A percentile compares a stretch with the other conserved stretches of the same genome.
phyloP scores from a whole-genome alignment of 176 grass and related monocot genomes.

The Carex scoparia region DNA sequence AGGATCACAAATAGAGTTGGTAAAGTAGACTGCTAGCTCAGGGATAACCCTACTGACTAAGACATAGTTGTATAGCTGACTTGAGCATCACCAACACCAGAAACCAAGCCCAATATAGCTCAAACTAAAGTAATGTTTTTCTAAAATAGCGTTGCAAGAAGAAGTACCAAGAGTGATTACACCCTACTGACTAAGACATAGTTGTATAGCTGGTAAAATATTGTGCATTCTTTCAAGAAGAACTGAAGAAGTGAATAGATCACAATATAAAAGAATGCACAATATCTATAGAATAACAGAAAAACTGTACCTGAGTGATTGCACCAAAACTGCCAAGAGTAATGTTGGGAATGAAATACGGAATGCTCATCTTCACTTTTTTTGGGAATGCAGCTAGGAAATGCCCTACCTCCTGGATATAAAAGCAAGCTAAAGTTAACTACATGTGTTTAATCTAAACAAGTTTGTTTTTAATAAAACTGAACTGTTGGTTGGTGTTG shows the following conservation, averaged over 20 bases:
- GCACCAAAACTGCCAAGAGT: slow-evolving; percentile 89
- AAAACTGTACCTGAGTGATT: slow-evolving; percentile 74
- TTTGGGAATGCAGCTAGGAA: slow-evolving; percentile 84
- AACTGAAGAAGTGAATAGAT: background rate
- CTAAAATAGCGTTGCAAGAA: background rate
- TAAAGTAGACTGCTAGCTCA: background rate
- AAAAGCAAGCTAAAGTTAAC: background rate
- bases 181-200: too few species aligned
- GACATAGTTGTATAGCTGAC: background rate
- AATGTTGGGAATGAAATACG: slow-evolving; percentile 95
- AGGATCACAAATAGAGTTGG: background rate
- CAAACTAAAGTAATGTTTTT: background rate
- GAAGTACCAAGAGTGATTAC: background rate
- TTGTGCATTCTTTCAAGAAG: background rate
- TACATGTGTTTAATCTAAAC: background rate
- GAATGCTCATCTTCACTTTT: slow-evolving; percentile 83
- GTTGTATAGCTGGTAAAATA: too few species aligned
- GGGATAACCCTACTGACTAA: background rate
- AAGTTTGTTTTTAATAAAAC: background rate
- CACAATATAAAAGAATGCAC: background rate
- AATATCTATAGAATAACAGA: background rate
- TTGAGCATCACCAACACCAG: background rate
- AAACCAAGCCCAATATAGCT: background rate
- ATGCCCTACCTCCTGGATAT: slow-evolving; percentile 80
- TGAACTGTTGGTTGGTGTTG: background rate